Percentiles rank a stretch among this genome's conserved stretches.
Conservation (phyloP, 176 grass and related monocot species). For the Aegilops longissima region DNA sequence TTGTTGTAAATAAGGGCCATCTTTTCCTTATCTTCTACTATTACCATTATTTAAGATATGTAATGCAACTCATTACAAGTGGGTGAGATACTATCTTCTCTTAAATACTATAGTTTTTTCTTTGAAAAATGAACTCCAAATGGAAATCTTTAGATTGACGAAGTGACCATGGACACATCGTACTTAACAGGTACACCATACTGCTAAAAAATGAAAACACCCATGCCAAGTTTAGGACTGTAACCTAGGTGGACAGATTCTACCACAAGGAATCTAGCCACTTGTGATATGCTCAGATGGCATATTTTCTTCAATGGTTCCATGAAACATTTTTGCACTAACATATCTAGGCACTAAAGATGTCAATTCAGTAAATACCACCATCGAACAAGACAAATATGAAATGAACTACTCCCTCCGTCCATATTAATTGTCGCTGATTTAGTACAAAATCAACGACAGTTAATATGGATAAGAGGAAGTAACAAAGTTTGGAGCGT, state of each 20-base stretch:
- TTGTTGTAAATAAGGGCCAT: background rate
- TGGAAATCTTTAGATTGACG: too few species aligned
- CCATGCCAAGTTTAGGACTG: too few species aligned
- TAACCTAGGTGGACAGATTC: too few species aligned
- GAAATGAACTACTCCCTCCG: background rate
- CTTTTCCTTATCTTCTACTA: background rate
- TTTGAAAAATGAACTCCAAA: too few species aligned
- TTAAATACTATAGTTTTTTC: too few species aligned
- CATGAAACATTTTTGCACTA: background rate
- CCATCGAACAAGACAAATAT: background rate
- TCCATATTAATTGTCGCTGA: background rate
- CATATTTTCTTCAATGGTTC: background rate
- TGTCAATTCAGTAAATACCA: background rate
- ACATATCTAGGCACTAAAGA: background rate
- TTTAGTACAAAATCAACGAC: background rate
- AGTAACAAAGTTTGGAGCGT: background rate
- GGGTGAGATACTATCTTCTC: background rate
- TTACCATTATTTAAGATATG: conserved; percentile 17
- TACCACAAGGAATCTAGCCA: too few species aligned
- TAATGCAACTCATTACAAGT: background rate
- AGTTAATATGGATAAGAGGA: too few species aligned
- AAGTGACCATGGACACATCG: too few species aligned
- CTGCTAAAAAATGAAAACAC: too few species aligned
- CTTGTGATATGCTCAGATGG: too few species aligned
- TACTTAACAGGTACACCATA: too few species aligned